These are phyloP conservation scores for Remersonia thermophila DNA, from an alignment of 2,329 filamentous ascomycete genomes.

Conservation along the genomic window DNA sequence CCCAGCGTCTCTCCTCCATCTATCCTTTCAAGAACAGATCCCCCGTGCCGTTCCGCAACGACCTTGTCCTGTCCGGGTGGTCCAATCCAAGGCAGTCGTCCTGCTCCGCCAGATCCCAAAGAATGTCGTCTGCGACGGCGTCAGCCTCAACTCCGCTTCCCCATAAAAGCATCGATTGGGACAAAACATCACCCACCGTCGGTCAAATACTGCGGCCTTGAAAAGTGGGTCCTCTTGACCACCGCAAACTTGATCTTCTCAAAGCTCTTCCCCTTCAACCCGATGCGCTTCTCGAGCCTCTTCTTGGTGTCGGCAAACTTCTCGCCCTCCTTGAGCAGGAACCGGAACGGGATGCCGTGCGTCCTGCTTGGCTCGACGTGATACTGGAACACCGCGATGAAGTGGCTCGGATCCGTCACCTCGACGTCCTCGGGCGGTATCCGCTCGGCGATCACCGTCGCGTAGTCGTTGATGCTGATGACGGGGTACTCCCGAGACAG, in stretches of 20 bases:
- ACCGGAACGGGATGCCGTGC: constrained; percentile 85
- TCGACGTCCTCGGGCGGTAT: constrained; percentile 63
- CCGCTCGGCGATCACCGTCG: constrained; percentile 67
- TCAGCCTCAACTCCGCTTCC: constrained; percentile 14
- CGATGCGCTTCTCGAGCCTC: constrained; percentile 81
- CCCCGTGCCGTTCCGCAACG: constrained; percentile 45
- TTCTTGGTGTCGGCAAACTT: constrained; percentile 85
- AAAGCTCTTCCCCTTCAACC: constrained; percentile 94
- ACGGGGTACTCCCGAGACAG: constrained; percentile 59
- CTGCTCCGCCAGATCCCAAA: constrained; percentile 40
- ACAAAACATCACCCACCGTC: constrained; percentile 54
- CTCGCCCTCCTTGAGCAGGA: constrained; percentile 76
- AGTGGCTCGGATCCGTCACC: constrained; percentile 36
- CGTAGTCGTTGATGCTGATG: constrained; percentile 76
- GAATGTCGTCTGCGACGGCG: constrained; percentile 45
- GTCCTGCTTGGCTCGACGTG: constrained; percentile 75
- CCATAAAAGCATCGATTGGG: neutral
- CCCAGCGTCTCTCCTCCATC: neutral
- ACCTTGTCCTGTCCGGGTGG: constrained; percentile 49
- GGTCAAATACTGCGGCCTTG: constrained; percentile 68
- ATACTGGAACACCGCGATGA: constrained; percentile 80
- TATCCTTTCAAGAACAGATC: constrained; percentile 46
- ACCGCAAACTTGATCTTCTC: constrained; percentile 97
- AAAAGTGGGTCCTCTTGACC: constrained; percentile 58
- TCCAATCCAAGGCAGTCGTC: constrained; percentile 55